Conservation (phyloP, 202 grass and related monocot genomes). For the Setaria viridis region DNA sequence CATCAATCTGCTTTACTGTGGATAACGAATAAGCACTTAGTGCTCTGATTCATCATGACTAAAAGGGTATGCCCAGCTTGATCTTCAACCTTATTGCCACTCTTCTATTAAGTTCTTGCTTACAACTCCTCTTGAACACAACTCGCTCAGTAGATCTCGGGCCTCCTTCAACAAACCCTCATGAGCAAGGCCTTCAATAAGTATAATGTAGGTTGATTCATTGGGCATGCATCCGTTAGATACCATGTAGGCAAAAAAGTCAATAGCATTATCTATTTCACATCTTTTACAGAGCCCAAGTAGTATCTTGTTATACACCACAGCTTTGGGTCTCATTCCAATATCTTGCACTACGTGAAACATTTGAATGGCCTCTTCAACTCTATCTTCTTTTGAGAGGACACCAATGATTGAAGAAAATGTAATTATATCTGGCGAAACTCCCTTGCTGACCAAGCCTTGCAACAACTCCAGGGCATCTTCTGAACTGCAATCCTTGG, state of each 20-base stretch:
- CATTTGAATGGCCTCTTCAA: slow-evolving; percentile 62
- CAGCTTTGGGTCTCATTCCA: slow-evolving; percentile 69
- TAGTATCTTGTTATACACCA: slow-evolving; percentile 71
- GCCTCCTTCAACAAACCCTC: slow-evolving; percentile 60
- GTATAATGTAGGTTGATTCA: slow-evolving; percentile 71
- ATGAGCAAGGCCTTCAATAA: slow-evolving; percentile 66
- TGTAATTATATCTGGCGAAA: slow-evolving; percentile 73
- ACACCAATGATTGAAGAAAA: slow-evolving; percentile 68
- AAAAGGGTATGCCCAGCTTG: slow-evolving; percentile 27
- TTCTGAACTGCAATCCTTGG: slow-evolving; percentile 64
- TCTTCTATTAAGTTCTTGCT: slow-evolving; percentile 47
- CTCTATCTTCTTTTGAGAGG: slow-evolving; percentile 75
- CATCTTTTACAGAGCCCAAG: slow-evolving; percentile 63
- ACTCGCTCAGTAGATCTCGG: slow-evolving; percentile 49
- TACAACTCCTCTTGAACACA: slow-evolving; percentile 67
- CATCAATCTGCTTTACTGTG: slow-evolving; percentile 15
- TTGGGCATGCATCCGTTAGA: slow-evolving; percentile 67
- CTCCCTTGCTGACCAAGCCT: slow-evolving; percentile 65
- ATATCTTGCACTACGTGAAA: slow-evolving; percentile 65
- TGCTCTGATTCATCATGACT: slow-evolving; percentile 21
- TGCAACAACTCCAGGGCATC: slow-evolving; percentile 68
- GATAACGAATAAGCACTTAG: slow-evolving; percentile 31
- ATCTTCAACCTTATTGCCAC: slow-evolving; percentile 19
- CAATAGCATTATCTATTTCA: slow-evolving; percentile 62
- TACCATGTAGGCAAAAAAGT: slow-evolving; percentile 74